These are phyloP conservation scores for Elaeagnus macrophylla DNA, from an alignment of 306 rosid species.

Conservation along the genomic window DNA sequence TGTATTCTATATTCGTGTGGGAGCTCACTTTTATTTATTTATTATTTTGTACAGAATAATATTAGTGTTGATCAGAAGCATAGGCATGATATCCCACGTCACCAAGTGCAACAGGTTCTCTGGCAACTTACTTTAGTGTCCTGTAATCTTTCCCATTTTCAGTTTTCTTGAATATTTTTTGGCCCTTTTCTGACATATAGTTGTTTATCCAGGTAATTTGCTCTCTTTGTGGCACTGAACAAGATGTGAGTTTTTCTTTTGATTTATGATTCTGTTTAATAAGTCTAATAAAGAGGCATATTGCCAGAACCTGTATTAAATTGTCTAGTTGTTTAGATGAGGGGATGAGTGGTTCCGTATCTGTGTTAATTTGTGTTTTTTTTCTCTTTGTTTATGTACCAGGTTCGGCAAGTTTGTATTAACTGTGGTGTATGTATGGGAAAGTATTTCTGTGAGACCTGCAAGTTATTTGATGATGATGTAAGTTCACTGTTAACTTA, in stretches of 20 bases:
- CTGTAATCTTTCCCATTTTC: not conserved
- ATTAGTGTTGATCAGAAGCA: conserved; percentile 47
- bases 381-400: conserved; percentile 23
- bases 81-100: conserved; percentile 79
- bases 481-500: conserved; percentile 26
- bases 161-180: not conserved
- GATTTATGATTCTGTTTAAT: not conserved
- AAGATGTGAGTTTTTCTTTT: conserved; percentile 46
- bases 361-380: conserved; percentile 7
- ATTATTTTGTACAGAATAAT: conserved; percentile 40
- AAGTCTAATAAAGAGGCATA: not conserved
- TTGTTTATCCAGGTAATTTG: conserved; percentile 58
- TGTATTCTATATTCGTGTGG: not conserved
- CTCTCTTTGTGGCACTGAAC: conserved; percentile 73
- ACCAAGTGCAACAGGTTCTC: conserved; percentile 45
- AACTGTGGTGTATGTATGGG: conserved; percentile 88
- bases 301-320: not conserved
- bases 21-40: not conserved
- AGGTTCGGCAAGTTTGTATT: conserved; percentile 69
- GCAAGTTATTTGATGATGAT: conserved; percentile 89
- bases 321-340: too few relatives aligned
- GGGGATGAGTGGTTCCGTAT: too few relatives aligned
- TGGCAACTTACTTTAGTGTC: not conserved
- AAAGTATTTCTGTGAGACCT: conserved; percentile 61
- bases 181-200: conserved; percentile 11